Evolutionary conservation across 352 stramenopile species (phyloP).

Genomic region (Aphanomyces invadans): DNA sequence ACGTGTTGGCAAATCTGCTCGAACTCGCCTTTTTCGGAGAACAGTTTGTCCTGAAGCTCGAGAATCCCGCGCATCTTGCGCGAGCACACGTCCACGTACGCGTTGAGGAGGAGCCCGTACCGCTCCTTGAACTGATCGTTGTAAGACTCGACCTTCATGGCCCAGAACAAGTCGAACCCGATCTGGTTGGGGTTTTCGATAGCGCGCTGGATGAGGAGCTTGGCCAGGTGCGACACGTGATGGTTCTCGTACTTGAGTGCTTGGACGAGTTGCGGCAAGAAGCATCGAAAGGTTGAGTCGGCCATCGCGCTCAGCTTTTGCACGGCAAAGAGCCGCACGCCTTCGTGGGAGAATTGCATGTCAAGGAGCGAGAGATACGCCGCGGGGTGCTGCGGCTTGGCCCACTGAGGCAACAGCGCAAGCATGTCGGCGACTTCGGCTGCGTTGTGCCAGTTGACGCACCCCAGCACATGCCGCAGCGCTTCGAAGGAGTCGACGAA

Average conservation of each 20-base stretch:
- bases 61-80: slow-evolving; percentile 89
- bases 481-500: slow-evolving; percentile 70
- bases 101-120: slow-evolving; percentile 77
- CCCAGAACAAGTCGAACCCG: slow-evolving; percentile 86
- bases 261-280: slow-evolving; percentile 83
- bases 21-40: slow-evolving; percentile 73
- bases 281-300: slow-evolving; percentile 84
- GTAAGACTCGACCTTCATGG: slow-evolving; percentile 84
- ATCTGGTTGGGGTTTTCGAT: slow-evolving; percentile 87
- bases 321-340: slow-evolving; percentile 68
- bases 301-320: slow-evolving; percentile 68
- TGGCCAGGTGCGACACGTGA: slow-evolving; percentile 62
- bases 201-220: slow-evolving; percentile 73
- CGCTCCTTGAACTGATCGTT: slow-evolving; percentile 71
- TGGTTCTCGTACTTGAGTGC: slow-evolving; percentile 87
- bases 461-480: slow-evolving; percentile 66
- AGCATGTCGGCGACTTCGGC: slow-evolving; percentile 69
- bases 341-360: slow-evolving; percentile 68
- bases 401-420: slow-evolving; percentile 58
- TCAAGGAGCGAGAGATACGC: slow-evolving; percentile 80
- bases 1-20: slow-evolving; percentile 77
- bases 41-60: slow-evolving; percentile 85
- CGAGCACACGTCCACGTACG: slow-evolving; percentile 77
- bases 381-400: slow-evolving; percentile 61
- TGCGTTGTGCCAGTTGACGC: slow-evolving; percentile 73